Conservation (phyloP, 2,329 filamentous ascomycete species). For the Aspergillus hiratsukae region DNA sequence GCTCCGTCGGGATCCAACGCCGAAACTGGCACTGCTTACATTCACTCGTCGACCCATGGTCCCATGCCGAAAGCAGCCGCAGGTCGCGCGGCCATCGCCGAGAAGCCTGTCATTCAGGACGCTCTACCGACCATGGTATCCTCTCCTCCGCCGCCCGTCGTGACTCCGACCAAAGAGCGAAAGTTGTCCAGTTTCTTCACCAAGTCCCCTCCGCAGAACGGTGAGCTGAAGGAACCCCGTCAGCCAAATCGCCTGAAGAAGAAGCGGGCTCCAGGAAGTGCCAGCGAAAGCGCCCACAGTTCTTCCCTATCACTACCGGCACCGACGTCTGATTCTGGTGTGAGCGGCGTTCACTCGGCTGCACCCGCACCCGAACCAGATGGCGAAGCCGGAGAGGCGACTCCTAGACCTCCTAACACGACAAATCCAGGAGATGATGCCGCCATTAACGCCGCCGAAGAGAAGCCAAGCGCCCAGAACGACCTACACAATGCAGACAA, state of each 20-base stretch:
- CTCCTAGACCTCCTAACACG: constrained; percentile 30
- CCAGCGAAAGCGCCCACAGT: constrained; percentile 84
- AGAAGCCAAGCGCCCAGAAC: constrained; percentile 21
- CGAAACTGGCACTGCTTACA: constrained; percentile 18
- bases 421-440: constrained; percentile 24
- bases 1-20: constrained; percentile 7
- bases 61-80: constrained; percentile 22
- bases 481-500: constrained; percentile 47
- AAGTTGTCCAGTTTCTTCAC: constrained; percentile 65
- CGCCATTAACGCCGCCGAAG: neutral
- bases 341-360: constrained; percentile 24
- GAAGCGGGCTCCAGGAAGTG: constrained; percentile 69
- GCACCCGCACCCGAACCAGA: constrained; percentile 23
- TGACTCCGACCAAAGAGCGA: constrained; percentile 62
- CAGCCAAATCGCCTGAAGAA: constrained; percentile 90
- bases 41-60: constrained; percentile 32
- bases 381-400: constrained; percentile 30
- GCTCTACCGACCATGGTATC: constrained; percentile 45
- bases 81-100: constrained; percentile 12
- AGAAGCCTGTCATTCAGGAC: constrained; percentile 28
- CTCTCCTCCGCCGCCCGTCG: constrained; percentile 36
- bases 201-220: constrained; percentile 60
- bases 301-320: constrained; percentile 71
- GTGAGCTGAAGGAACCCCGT: constrained; percentile 56
- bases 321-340: constrained; percentile 39